Conservation (phyloP, 495 filamentous ascomycete genomes). For the Penicillium pulvis region DNA sequence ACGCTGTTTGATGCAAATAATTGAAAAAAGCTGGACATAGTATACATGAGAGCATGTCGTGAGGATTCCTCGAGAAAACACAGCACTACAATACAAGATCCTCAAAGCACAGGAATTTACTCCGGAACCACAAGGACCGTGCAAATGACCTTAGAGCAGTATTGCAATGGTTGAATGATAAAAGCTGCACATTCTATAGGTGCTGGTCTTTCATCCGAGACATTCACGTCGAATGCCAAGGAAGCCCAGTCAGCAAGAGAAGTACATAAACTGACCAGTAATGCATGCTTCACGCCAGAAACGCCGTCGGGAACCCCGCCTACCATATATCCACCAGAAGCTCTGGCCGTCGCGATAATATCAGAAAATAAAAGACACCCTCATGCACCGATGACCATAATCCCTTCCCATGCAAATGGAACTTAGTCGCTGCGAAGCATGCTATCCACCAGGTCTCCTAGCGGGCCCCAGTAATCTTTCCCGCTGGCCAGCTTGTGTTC, state of each 20-base stretch:
- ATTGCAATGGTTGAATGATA: background rate
- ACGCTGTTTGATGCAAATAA: background rate
- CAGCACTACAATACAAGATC: background rate
- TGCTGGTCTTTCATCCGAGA: background rate
- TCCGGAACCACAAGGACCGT: background rate
- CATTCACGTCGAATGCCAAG: constrained; percentile 17
- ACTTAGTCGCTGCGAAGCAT: constrained; percentile 89
- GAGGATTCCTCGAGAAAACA: background rate
- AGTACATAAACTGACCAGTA: constrained; percentile 12
- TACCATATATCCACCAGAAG: constrained; percentile 9
- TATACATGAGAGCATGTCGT: background rate
- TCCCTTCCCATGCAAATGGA: background rate
- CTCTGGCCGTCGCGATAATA: constrained; percentile 4
- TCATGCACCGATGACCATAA: constrained; percentile 14
- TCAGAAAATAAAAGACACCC: constrained; percentile 13
- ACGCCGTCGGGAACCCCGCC: constrained; percentile 28
- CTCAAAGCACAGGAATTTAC: background rate
- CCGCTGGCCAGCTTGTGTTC: constrained; percentile 86
- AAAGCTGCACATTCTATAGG: background rate
- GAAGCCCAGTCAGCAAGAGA: constrained; percentile 11
- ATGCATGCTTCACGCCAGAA: constrained; percentile 28
- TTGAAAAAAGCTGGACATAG: background rate
- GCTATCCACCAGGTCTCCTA: constrained; percentile 94
- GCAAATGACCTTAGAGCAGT: background rate
- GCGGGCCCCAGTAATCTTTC: constrained; percentile 97